A percentile compares a stretch with the other conserved stretches of the same genome.
These are phyloP conservation scores for Westerdykella sp. DNA, from an alignment of 2,329 filamentous ascomycete species.

Conservation along the genomic window DNA sequence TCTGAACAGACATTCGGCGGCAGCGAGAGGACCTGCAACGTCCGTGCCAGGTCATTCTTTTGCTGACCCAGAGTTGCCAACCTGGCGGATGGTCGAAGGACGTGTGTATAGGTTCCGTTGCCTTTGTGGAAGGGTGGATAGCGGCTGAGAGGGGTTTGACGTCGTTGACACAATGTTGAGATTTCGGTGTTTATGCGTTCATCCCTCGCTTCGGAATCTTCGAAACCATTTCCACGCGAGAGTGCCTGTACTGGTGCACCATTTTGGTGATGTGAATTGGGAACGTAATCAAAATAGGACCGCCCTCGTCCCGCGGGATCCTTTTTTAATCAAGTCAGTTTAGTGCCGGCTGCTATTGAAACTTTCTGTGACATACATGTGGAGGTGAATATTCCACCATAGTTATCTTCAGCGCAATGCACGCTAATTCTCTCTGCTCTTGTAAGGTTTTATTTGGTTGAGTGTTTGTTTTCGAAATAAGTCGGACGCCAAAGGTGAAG, in stretches of 20 bases:
- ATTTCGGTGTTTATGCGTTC: constrained; percentile 19
- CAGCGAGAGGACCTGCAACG: neutral
- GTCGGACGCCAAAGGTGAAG: too few relatives aligned
- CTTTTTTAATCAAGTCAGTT: too few relatives aligned
- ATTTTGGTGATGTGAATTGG: neutral
- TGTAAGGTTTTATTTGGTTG: too few relatives aligned
- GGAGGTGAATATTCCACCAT: too few relatives aligned
- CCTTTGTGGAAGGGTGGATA: constrained; percentile 12
- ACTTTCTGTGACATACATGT: too few relatives aligned
- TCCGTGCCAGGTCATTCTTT: neutral
- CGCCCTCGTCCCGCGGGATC: neutral
- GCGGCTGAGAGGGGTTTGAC: neutral
- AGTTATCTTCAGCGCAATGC: too few relatives aligned
- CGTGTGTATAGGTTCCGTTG: constrained; percentile 24
- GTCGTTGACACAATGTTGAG: constrained; percentile 6
- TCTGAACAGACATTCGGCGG: too few relatives aligned
- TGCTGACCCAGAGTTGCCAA: neutral
- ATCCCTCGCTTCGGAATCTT: constrained; percentile 8
- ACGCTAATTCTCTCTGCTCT: too few relatives aligned
- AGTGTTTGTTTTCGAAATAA: too few relatives aligned
- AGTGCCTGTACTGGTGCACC: neutral
- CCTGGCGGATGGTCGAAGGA: constrained; percentile 1
- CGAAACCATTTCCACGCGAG: constrained; percentile 5
- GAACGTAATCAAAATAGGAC: neutral
- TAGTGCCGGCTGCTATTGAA: too few relatives aligned